Conservation (phyloP, 352 stramenopile species). For the Pythium aristosporum region DNA sequence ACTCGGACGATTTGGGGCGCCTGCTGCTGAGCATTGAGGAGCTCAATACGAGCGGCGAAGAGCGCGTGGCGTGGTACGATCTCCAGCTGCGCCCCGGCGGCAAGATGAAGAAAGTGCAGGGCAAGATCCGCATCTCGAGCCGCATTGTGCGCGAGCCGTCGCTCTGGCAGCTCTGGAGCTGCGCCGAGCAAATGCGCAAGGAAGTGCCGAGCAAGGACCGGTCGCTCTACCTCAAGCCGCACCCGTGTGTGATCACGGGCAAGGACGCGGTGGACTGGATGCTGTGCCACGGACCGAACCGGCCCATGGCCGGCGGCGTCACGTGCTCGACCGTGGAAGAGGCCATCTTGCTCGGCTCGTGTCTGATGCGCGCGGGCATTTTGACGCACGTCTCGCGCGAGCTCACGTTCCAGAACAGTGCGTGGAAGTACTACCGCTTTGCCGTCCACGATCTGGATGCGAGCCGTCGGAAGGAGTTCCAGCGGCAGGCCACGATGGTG, state of each 20-base stretch:
- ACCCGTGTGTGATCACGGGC: slow-evolving; percentile 75
- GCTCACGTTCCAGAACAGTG: slow-evolving; percentile 70
- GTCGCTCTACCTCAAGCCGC: slow-evolving; percentile 82
- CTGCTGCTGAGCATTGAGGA: slow-evolving; percentile 81
- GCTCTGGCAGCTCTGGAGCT: slow-evolving; percentile 82
- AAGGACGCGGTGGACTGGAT: slow-evolving; percentile 85
- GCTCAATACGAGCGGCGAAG: slow-evolving; percentile 80
- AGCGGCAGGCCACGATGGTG: slow-evolving; percentile 59
- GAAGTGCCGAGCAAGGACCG: slow-evolving; percentile 71
- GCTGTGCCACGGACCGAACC: slow-evolving; percentile 82
- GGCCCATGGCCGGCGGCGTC: slow-evolving; percentile 79
- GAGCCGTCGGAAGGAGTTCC: slow-evolving; percentile 41
- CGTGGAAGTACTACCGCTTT: slow-evolving; percentile 89
- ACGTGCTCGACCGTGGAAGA: slow-evolving; percentile 86
- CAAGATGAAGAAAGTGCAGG: slow-evolving; percentile 85
- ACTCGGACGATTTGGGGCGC: slow-evolving; percentile 77
- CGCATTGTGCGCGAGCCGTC: slow-evolving; percentile 83
- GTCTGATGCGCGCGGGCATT: slow-evolving; percentile 64
- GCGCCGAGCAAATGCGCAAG: slow-evolving; percentile 79
- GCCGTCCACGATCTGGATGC: slow-evolving; percentile 75
- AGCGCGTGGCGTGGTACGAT: slow-evolving; percentile 85
- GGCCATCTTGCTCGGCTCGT: slow-evolving; percentile 70
- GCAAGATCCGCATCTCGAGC: slow-evolving; percentile 80
- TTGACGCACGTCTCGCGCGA: slow-evolving; percentile 76
- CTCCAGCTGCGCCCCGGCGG: slow-evolving; percentile 75